Conservation (phyloP, 1,284 basidiomycete genomes). For the Veloporphyrellus conicus region DNA sequence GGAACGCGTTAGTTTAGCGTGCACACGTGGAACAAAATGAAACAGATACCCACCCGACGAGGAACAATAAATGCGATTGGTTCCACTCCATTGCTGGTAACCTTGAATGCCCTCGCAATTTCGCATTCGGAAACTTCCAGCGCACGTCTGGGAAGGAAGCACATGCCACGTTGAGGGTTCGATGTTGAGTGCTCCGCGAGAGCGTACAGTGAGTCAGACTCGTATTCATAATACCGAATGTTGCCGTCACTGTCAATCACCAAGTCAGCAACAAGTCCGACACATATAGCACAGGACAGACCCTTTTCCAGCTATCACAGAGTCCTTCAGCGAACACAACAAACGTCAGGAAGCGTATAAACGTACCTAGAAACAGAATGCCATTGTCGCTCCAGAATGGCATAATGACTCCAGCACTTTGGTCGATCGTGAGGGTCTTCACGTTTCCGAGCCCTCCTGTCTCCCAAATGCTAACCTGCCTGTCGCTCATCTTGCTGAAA, state of each 20-base stretch:
- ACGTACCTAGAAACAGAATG: slow-evolving; percentile 83
- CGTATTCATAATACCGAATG: slow-evolving; percentile 93
- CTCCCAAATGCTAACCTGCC: slow-evolving; percentile 88
- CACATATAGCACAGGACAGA: slow-evolving; percentile 30
- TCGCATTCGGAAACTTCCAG: slow-evolving; percentile 90
- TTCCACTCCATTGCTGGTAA: slow-evolving; percentile 72
- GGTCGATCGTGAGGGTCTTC: slow-evolving; percentile 79
- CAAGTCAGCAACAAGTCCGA: slow-evolving; percentile 19
- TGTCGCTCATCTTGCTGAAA: slow-evolving; percentile 92
- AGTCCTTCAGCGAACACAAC: slow-evolving; percentile 3
- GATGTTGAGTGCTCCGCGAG: slow-evolving; percentile 86
- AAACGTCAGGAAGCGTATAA: background rate
- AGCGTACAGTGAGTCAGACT: slow-evolving; percentile 76
- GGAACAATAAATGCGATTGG: slow-evolving; percentile 93
- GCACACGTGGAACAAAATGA: background rate
- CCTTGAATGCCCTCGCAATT: slow-evolving; percentile 93
- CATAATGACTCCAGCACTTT: slow-evolving; percentile 91
- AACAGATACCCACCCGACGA: slow-evolving; percentile 58
- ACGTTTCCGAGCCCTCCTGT: slow-evolving; percentile 65
- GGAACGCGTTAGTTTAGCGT: background rate
- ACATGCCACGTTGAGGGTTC: slow-evolving; percentile 94
- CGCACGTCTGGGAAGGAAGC: slow-evolving; percentile 88
- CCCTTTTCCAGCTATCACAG: slow-evolving; percentile 67
- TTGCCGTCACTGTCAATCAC: slow-evolving; percentile 72
- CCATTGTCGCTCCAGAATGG: slow-evolving; percentile 97